Evolutionary conservation across 768 basidiomycete species (phyloP).

Genomic region (Boletus pseudopeckii): DNA sequence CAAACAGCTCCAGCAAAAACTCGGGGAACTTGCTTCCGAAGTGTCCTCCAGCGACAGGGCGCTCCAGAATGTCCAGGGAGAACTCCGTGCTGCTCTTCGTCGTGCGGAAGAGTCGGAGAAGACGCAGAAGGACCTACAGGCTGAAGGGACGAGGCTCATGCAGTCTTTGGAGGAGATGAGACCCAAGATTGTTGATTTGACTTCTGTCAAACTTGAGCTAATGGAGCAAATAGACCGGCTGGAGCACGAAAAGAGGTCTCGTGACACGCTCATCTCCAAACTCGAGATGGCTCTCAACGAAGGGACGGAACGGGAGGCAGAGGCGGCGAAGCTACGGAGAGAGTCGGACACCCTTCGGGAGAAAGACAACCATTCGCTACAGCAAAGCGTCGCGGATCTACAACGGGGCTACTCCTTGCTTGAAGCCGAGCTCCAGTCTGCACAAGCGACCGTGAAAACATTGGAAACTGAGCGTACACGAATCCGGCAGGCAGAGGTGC

Average conservation of each 20-base stretch:
- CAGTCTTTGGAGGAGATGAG: slow-evolving; percentile 82
- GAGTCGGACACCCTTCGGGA: slow-evolving; percentile 46
- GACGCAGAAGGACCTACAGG: slow-evolving; percentile 67
- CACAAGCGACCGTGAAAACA: slow-evolving; percentile 50
- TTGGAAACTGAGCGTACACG: slow-evolving; percentile 65
- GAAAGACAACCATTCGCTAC: slow-evolving; percentile 47
- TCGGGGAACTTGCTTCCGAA: slow-evolving; percentile 52
- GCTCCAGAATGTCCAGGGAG: slow-evolving; percentile 59
- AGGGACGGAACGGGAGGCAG: slow-evolving; percentile 46
- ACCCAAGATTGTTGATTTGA: slow-evolving; percentile 80
- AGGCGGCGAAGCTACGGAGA: slow-evolving; percentile 42
- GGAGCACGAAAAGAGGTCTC: slow-evolving; percentile 49
- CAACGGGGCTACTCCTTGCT: slow-evolving; percentile 61
- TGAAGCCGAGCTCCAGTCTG: slow-evolving; percentile 56
- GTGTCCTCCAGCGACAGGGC: slow-evolving; percentile 52
- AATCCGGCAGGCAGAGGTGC: slow-evolving; percentile 53
- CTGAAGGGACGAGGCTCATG: slow-evolving; percentile 76
- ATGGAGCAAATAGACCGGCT: slow-evolving; percentile 60
- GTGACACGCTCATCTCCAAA: slow-evolving; percentile 56
- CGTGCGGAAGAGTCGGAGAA: slow-evolving; percentile 75
- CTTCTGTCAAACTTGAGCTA: slow-evolving; percentile 65
- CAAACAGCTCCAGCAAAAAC: slow-evolving; percentile 55
- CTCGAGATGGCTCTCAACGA: slow-evolving; percentile 61
- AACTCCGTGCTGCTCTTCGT: slow-evolving; percentile 58
- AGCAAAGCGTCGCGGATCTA: slow-evolving; percentile 53